Evolutionary conservation across 768 basidiomycete species (phyloP), one percentile per base, ranked within the genome.

Genomic region (Naganishia antarctica): DNA sequence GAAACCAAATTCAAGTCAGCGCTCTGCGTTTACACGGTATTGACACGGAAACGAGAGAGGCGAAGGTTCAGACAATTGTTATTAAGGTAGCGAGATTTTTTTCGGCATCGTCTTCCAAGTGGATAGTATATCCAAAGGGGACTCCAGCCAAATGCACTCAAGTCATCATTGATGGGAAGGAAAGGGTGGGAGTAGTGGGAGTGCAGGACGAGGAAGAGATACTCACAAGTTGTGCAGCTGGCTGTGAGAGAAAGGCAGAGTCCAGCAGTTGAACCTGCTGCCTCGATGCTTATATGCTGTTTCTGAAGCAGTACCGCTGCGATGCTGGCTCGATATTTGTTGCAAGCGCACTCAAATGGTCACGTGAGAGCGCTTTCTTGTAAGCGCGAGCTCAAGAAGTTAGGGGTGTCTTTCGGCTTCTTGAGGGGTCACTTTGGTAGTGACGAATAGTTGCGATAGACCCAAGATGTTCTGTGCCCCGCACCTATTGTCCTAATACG

Each of bases 71-170:
- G 58, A 65, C 58, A 43, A 50, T 48, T 60, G 25, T 37, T 65
- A 63, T 61, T 67, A 67, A 67, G 66, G 66, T 67, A 67, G 66
- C 66, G 40, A 47, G 46, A 48, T 41, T 32, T 63, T 64, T 67
- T 58, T 67, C 66, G 66, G 66, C 66, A 67, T 63, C 66, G 66
- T 31, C 58, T 34, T 41, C 51, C 46, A 63, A 47, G 45, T 37
- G 44, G 44, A 40, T 58, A 43, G 51, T 40, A 31, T 31, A 50
- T 26, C 43, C 43, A 46, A 51, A 48, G 61, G 37, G 28, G 64
- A 63, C 66, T 67, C 66, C 66, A 67, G 66, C 66, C 66, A 67
- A 67, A 67, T 67, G 66, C 66, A 67, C 66, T 67, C 66, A 48
- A 53, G 66, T 66, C 65, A 66, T 66, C 65, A 66, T 60, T 48